These are phyloP conservation scores for Tarenaya hassleriana DNA, from an alignment of 345 rosid species.

Conservation along the genomic window DNA sequence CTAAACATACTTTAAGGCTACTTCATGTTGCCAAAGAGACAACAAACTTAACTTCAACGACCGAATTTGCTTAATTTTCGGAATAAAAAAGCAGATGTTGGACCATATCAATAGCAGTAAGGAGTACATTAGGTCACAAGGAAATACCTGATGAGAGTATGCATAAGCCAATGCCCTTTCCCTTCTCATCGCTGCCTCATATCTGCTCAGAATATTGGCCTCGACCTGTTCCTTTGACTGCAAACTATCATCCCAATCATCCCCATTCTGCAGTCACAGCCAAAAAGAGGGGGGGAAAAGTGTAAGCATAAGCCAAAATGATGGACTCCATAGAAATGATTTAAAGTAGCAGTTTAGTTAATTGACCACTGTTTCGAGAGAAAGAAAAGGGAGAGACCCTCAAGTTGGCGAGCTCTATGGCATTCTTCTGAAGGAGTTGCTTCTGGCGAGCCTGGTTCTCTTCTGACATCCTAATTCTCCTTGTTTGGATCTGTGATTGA, in stretches of 20 bases:
- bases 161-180: slow-evolving; percentile 94
- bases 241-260: slow-evolving; percentile 58
- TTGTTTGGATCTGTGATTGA: slow-evolving; percentile 62
- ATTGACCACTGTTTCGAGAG: background rate
- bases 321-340: background rate
- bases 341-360: slow-evolving; percentile 1
- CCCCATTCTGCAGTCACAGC: slow-evolving; percentile 57
- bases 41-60: too few species aligned
- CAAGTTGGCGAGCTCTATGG: slow-evolving; percentile 42
- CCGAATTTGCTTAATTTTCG: too few species aligned
- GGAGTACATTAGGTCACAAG: too few species aligned
- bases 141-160: slow-evolving; percentile 71
- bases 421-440: slow-evolving; percentile 74
- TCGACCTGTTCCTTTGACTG: slow-evolving; percentile 64
- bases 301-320: too few species aligned
- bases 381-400: slow-evolving; percentile 20
- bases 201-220: slow-evolving; percentile 40
- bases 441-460: slow-evolving; percentile 69
- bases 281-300: too few species aligned
- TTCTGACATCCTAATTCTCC: slow-evolving; percentile 67
- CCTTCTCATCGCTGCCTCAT: slow-evolving; percentile 79
- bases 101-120: too few species aligned
- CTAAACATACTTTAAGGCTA: too few species aligned
- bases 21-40: too few species aligned
- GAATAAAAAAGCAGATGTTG: too few species aligned